These are phyloP conservation scores for Dacryopinax spathularia DNA, from an alignment of 768 basidiomycete species.

Conservation along the genomic window DNA sequence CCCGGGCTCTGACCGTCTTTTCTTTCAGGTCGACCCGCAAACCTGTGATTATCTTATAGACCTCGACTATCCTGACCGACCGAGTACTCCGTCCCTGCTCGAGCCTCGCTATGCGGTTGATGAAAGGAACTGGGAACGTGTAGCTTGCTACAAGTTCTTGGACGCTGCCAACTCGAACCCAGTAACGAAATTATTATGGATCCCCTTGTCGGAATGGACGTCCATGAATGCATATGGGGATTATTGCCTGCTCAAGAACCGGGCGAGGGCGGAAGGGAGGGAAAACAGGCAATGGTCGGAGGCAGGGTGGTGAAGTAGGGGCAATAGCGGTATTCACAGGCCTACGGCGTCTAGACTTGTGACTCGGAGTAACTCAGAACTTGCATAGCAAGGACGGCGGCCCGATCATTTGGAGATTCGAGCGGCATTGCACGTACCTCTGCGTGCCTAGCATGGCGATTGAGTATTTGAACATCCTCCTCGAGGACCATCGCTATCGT, in stretches of 20 bases:
- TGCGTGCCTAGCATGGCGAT: no score
- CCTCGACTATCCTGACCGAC: constrained; percentile 66
- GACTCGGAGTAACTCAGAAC: no score
- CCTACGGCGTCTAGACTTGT: no score
- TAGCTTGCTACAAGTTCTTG: constrained; percentile 69
- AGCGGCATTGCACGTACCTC: no score
- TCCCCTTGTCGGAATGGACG: constrained; percentile 60
- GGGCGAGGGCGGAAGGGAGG: constrained; percentile 8
- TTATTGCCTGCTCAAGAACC: constrained; percentile 71
- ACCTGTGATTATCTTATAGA: constrained; percentile 86
- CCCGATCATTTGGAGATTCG: no score
- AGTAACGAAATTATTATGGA: constrained; percentile 64
- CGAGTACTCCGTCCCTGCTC: constrained; percentile 31
- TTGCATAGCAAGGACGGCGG: no score
- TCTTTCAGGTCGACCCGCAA: constrained; percentile 45
- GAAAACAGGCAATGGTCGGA: constrained; percentile 7
- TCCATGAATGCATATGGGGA: constrained; percentile 67
- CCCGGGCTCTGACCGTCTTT: background rate
- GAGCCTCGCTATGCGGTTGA: constrained; percentile 75
- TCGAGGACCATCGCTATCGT: no score
- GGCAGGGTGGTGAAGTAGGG: background rate
- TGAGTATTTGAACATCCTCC: no score
- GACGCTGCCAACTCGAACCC: constrained; percentile 61
- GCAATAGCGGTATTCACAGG: no score
- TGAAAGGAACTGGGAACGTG: constrained; percentile 58